These are phyloP conservation scores for Hyphopichia fennica DNA, from an alignment of 1,139 yeast genomes.

Conservation along the genomic window DNA sequence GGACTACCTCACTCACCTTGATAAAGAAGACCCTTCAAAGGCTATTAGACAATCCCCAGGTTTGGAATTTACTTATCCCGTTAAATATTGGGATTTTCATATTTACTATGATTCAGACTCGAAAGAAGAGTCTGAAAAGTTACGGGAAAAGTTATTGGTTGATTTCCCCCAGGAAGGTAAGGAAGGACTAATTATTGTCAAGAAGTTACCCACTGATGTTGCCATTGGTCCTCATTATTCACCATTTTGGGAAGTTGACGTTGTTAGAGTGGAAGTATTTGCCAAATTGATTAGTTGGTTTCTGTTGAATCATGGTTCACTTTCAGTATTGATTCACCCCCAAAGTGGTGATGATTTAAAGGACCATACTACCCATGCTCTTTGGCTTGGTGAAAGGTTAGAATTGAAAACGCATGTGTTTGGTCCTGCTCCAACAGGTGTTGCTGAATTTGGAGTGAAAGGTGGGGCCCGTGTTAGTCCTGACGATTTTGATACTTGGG, in stretches of 20 bases:
- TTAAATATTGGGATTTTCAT: constrained; percentile 36
- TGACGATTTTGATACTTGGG: constrained; percentile 14
- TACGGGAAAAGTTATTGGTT: constrained; percentile 20
- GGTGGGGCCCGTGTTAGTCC: constrained; percentile 19
- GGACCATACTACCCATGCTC: constrained; percentile 29
- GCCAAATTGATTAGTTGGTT: constrained; percentile 30
- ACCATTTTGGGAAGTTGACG: constrained; percentile 37
- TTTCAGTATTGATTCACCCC: constrained; percentile 33
- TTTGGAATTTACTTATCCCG: constrained; percentile 23
- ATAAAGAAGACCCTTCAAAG: constrained; percentile 16
- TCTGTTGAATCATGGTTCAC: constrained; percentile 28
- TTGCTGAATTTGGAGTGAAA: constrained; percentile 28
- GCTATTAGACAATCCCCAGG: constrained; percentile 18
- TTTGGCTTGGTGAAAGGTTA: constrained; percentile 31
- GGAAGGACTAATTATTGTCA: constrained; percentile 31
- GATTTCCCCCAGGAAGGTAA: constrained; percentile 25
- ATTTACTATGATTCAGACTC: constrained; percentile 25
- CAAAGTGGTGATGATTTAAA: constrained; percentile 30
- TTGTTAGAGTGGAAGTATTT: constrained; percentile 30
- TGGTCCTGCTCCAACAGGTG: constrained; percentile 10
- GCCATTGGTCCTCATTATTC: constrained; percentile 33
- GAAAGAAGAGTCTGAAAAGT: constrained; percentile 19
- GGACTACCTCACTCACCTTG: constrained; percentile 30
- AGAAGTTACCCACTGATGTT: constrained; percentile 24
- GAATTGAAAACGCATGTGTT: constrained; percentile 22